These are phyloP conservation scores for Luffa aegyptiaca DNA, from an alignment of 306 rosid genomes.

Conservation along the genomic window DNA sequence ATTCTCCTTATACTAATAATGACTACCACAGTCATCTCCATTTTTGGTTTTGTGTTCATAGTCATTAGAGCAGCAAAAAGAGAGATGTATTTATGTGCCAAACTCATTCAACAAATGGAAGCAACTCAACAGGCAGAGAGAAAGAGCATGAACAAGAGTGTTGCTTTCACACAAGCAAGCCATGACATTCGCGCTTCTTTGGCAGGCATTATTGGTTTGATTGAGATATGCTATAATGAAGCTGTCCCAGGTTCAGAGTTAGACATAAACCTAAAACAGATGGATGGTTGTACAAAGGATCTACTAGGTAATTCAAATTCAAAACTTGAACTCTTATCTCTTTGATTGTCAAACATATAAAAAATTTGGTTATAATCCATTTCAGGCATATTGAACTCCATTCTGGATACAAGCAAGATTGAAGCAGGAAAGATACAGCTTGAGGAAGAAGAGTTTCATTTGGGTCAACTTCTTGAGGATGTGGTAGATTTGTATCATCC, in stretches of 20 bases:
- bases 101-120: conserved; percentile 59
- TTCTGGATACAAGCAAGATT: conserved; percentile 74
- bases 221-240: conserved; percentile 34
- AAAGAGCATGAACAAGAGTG: conserved; percentile 59
- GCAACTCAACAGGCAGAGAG: conserved; percentile 70
- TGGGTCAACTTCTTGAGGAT: conserved; percentile 50
- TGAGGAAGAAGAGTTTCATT: conserved; percentile 67
- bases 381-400: conserved; percentile 58
- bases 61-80: conserved; percentile 19
- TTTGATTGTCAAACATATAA: not conserved
- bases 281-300: conserved; percentile 51
- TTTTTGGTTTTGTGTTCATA: conserved; percentile 19
- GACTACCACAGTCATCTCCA: conserved; percentile 12
- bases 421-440: conserved; percentile 78
- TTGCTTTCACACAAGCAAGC: conserved; percentile 56
- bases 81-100: conserved; percentile 50
- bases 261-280: conserved; percentile 38
- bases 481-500: conserved; percentile 59
- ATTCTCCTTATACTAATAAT: conserved; percentile 24
- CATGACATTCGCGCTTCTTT: conserved; percentile 70
- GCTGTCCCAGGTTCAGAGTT: conserved; percentile 25
- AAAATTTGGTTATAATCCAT: not conserved
- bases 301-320: conserved; percentile 35
- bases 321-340: not conserved
- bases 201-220: conserved; percentile 51